Percentiles rank a stretch among this genome's conserved stretches.
These are phyloP conservation scores for Hypoxylon sp. DNA, from an alignment of 2,329 filamentous ascomycete genomes.

Conservation along the genomic window DNA sequence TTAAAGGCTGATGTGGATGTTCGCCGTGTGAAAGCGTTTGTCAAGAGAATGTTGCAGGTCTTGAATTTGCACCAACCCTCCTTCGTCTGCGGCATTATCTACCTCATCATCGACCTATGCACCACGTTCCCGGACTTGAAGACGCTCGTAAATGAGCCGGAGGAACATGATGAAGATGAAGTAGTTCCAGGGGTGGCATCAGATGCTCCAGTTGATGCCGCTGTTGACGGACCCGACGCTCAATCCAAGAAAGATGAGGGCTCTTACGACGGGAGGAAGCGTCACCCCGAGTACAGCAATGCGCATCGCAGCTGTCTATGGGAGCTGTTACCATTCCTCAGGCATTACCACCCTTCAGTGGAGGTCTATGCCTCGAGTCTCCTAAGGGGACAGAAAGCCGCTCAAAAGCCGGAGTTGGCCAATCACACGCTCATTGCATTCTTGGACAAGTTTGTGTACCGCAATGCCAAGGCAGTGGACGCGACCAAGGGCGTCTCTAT, in stretches of 20 bases:
- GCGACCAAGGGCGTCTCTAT: conserved; percentile 84
- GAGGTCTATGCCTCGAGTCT: conserved; percentile 83
- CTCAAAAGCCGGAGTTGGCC: conserved; percentile 89
- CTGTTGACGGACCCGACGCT: conserved; percentile 43
- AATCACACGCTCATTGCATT: conserved; percentile 95
- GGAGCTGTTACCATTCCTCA: conserved; percentile 86
- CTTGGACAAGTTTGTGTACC: conserved; percentile 98
- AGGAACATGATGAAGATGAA: conserved; percentile 80
- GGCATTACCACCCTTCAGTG: conserved; percentile 94
- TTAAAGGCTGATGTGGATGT: conserved; percentile 92
- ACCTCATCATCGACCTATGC: conserved; percentile 85
- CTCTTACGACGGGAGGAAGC: conserved; percentile 87
- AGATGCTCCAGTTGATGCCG: conserved; percentile 56
- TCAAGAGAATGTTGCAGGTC: conserved; percentile 91
- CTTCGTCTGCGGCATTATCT: conserved; percentile 93
- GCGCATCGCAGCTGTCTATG: conserved; percentile 94
- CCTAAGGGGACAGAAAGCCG: conserved; percentile 75
- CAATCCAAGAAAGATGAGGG: conserved; percentile 48
- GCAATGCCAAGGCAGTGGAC: conserved; percentile 82
- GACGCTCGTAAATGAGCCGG: conserved; percentile 82
- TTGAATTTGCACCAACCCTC: conserved; percentile 90
- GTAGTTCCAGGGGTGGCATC: conserved; percentile 68
- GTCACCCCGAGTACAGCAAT: conserved; percentile 91
- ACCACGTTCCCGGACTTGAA: conserved; percentile 83
- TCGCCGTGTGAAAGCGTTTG: conserved; percentile 93